phyloP scores from a whole-genome alignment of 306 rosid genomes.

The Benincasa hispida region DNA sequence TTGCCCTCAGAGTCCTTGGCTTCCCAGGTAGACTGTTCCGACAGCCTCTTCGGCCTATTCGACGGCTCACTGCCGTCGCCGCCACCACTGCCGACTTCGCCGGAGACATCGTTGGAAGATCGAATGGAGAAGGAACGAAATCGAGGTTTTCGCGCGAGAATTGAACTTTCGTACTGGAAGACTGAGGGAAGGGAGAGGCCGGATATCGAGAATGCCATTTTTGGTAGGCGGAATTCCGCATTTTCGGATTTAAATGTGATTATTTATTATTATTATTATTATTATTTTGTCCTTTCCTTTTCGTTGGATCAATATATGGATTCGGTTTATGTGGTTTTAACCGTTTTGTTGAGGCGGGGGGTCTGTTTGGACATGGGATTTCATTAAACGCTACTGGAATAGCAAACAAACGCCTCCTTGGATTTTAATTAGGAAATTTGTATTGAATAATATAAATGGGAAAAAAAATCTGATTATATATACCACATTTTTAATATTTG shows the following conservation, averaged over 20 bases:
- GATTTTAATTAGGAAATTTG: too few species aligned
- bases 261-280: background rate
- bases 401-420: background rate
- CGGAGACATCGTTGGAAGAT: conserved; percentile 15
- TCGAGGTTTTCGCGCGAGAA: background rate
- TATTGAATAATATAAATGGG: too few species aligned
- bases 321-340: conserved; percentile 9
- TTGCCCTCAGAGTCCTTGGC: conserved; percentile 58
- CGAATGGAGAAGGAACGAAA: conserved; percentile 12
- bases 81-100: background rate
- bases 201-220: conserved; percentile 25
- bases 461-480: too few species aligned
- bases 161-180: conserved; percentile 10
- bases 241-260: background rate
- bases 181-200: conserved; percentile 24
- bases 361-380: background rate
- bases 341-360: background rate
- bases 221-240: background rate
- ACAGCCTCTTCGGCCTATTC: conserved; percentile 33
- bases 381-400: background rate
- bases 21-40: conserved; percentile 87
- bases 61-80: conserved; percentile 1
- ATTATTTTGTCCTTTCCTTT: too few species aligned
- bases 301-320: background rate
- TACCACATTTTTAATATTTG: too few species aligned